phyloP scores from a whole-genome alignment of 768 basidiomycete genomes.

The Boletus subcaerulescens region DNA sequence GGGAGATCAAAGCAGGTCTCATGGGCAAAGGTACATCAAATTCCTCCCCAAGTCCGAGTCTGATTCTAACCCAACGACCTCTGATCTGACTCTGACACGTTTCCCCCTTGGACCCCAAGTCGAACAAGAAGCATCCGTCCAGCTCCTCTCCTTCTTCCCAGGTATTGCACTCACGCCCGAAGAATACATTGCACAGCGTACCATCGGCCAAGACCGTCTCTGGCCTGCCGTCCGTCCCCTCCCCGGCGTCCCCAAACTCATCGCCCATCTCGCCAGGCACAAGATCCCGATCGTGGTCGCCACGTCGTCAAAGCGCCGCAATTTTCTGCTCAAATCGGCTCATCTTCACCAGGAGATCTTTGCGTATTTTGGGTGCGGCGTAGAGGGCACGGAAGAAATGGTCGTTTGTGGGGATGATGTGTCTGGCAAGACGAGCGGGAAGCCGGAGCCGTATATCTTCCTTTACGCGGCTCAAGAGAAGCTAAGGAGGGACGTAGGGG shows the following conservation, averaged over 20 bases:
- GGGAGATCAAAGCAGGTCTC: constrained; percentile 85
- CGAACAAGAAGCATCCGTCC: constrained; percentile 57
- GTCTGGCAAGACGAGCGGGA: constrained; percentile 56
- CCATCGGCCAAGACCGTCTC: constrained; percentile 52
- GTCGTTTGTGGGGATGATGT: constrained; percentile 74
- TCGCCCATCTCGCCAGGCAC: constrained; percentile 67
- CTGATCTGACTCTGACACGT: background rate
- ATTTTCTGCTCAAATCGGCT: constrained; percentile 64
- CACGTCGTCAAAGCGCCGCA: constrained; percentile 67
- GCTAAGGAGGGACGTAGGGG: constrained; percentile 56
- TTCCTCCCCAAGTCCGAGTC: background rate
- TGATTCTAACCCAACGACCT: background rate
- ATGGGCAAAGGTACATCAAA: constrained; percentile 73
- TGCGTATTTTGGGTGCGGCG: constrained; percentile 30
- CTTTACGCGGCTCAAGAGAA: constrained; percentile 64
- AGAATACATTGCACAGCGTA: constrained; percentile 56
- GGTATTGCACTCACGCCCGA: constrained; percentile 63
- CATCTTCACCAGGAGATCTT: constrained; percentile 58
- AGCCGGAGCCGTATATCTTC: constrained; percentile 83
- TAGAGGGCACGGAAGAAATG: constrained; percentile 35
- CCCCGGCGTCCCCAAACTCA: constrained; percentile 68
- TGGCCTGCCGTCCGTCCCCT: constrained; percentile 73
- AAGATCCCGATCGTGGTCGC: constrained; percentile 78
- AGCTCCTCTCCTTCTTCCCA: constrained; percentile 77
- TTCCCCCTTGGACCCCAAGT: constrained; percentile 37